Evolutionary conservation across 805 yeast genomes (phyloP).

Genomic region (Myxozyma melibiosi): DNA sequence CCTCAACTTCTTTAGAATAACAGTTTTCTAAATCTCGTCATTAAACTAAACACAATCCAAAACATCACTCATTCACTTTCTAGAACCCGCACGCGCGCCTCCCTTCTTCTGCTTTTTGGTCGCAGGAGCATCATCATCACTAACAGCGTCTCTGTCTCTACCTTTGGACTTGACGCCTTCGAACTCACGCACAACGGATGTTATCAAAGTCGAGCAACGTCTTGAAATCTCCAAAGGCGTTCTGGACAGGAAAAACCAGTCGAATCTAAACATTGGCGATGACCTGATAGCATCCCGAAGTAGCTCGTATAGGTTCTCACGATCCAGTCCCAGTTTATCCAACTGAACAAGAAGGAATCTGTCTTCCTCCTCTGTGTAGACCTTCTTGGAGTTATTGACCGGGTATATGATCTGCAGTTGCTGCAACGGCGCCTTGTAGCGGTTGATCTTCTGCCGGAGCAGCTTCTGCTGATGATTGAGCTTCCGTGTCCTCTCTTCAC

Average conservation of each 20-base stretch:
- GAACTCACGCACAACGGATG: slow-evolving; percentile 71
- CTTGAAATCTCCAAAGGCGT: slow-evolving; percentile 76
- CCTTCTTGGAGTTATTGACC: slow-evolving; percentile 67
- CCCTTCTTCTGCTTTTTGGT: slow-evolving; percentile 23
- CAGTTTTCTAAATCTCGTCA: neutral
- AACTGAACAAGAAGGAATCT: slow-evolving; percentile 79
- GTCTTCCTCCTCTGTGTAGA: slow-evolving; percentile 88
- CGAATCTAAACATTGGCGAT: slow-evolving; percentile 79
- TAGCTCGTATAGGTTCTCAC: slow-evolving; percentile 74
- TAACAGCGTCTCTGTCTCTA: slow-evolving; percentile 21
- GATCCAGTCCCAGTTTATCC: slow-evolving; percentile 77
- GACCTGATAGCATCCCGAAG: slow-evolving; percentile 73
- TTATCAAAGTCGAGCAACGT: slow-evolving; percentile 76
- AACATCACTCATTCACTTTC: neutral
- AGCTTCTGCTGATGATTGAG: slow-evolving; percentile 73
- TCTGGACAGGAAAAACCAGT: slow-evolving; percentile 82
- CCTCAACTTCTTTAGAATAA: neutral
- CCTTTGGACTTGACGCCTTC: slow-evolving; percentile 44
- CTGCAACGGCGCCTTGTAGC: slow-evolving; percentile 74
- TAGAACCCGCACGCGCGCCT: slow-evolving; percentile 5
- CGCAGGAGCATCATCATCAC: slow-evolving; percentile 20
- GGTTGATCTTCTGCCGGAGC: slow-evolving; percentile 70
- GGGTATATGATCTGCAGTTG: slow-evolving; percentile 74
- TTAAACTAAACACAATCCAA: neutral
- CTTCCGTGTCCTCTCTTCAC: slow-evolving; percentile 78